phyloP scores from a whole-genome alignment of 148 eudicot species.

The Spergularia bocconei region DNA sequence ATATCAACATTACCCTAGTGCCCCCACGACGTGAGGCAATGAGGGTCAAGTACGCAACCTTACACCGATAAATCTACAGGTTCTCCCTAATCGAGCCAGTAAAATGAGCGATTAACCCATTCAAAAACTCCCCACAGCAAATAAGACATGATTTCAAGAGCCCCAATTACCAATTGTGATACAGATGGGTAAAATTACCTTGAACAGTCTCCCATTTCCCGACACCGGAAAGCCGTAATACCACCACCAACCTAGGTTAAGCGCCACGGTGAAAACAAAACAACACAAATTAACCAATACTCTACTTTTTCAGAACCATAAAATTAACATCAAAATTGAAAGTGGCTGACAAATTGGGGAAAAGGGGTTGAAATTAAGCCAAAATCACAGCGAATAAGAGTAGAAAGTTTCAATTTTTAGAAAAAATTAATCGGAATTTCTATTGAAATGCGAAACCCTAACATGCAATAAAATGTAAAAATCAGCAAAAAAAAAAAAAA shows the following conservation, averaged over 20 bases:
- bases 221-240: background rate
- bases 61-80: background rate
- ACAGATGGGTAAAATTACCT: background rate
- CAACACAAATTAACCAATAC: background rate
- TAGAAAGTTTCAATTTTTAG: too few relatives aligned
- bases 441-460: too few relatives aligned
- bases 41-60: background rate
- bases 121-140: background rate
- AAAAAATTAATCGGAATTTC: too few relatives aligned
- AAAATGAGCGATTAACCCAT: background rate
- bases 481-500: too few relatives aligned
- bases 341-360: background rate
- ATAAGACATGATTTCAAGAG: background rate
- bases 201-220: slow-evolving; percentile 3
- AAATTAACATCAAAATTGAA: background rate
- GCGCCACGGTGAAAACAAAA: background rate
- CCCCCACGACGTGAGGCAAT: background rate
- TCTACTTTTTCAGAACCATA: background rate
- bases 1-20: background rate
- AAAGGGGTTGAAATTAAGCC: background rate
- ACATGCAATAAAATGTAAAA: too few relatives aligned
- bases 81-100: background rate
- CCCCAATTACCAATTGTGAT: too few relatives aligned
- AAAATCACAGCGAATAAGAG: too few relatives aligned
- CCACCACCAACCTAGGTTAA: background rate